Conservation (phyloP, 768 basidiomycete species). For the Termitomyces sp. region DNA sequence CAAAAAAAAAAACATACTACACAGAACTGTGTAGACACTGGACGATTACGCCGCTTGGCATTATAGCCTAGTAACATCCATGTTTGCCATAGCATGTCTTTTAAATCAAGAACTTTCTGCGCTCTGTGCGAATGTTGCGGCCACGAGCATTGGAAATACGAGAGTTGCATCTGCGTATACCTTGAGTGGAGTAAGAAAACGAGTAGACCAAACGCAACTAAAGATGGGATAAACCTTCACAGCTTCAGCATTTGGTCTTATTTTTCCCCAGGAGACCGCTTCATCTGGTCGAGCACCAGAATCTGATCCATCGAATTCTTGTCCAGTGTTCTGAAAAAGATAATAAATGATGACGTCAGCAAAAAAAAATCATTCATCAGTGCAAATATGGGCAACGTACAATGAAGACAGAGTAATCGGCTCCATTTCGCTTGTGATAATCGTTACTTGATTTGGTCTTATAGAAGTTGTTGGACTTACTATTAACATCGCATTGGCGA, state of each 20-base stretch:
- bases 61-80: not conserved
- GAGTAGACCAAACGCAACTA: not conserved
- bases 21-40: not conserved
- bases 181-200: slow-evolving; percentile 21
- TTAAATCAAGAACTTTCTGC: not conserved
- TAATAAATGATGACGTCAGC: not conserved
- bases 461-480: slow-evolving; percentile 38
- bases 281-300: slow-evolving; percentile 97
- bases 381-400: slow-evolving; percentile 32
- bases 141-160: slow-evolving; percentile 92
- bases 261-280: slow-evolving; percentile 98
- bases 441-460: not conserved
- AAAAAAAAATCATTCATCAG: not conserved
- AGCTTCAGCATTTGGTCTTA: slow-evolving; percentile 76
- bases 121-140: slow-evolving; percentile 81
- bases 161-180: slow-evolving; percentile 97
- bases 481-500: slow-evolving; percentile 99
- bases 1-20: slow-evolving; percentile 5
- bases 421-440: slow-evolving; percentile 79
- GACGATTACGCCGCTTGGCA: not conserved
- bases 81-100: not conserved
- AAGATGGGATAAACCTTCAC: slow-evolving; percentile 53
- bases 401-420: slow-evolving; percentile 95
- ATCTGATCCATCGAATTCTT: slow-evolving; percentile 99
- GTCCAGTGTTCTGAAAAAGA: slow-evolving; percentile 79